phyloP scores from a whole-genome alignment of 768 basidiomycete genomes.

The Podaxis pistillaris region DNA sequence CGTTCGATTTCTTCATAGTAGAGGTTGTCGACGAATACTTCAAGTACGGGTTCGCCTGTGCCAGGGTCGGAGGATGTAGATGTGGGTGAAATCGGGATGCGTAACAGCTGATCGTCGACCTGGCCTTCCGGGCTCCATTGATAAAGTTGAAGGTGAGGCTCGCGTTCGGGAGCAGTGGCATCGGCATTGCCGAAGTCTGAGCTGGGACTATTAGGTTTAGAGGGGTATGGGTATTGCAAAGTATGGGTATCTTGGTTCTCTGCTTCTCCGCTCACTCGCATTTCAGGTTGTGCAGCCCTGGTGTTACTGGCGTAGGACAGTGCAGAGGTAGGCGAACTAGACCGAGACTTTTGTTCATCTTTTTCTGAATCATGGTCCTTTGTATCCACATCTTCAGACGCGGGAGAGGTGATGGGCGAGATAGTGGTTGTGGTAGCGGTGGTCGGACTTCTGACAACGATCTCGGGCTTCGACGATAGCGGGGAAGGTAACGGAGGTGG shows the following conservation, averaged over 20 bases:
- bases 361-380: background rate
- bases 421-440: background rate
- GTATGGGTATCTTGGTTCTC: background rate
- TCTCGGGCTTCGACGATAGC: background rate
- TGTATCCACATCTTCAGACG: background rate
- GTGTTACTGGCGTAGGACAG: slow-evolving; percentile 3
- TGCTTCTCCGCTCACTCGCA: background rate
- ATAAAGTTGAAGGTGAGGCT: background rate
- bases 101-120: slow-evolving; percentile 5
- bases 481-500: background rate
- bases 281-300: background rate
- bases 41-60: background rate
- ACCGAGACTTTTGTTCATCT: background rate
- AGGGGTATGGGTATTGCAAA: background rate
- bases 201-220: background rate
- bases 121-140: background rate
- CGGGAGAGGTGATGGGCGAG: background rate
- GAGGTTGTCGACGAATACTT: slow-evolving; percentile 11
- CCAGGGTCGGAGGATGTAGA: background rate
- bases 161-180: background rate
- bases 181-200: background rate
- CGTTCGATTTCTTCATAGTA: slow-evolving; percentile 6
- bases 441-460: slow-evolving; percentile 1
- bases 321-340: background rate
- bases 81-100: background rate